Conservation (phyloP, 306 rosid species). For the Alnus glutinosa region DNA sequence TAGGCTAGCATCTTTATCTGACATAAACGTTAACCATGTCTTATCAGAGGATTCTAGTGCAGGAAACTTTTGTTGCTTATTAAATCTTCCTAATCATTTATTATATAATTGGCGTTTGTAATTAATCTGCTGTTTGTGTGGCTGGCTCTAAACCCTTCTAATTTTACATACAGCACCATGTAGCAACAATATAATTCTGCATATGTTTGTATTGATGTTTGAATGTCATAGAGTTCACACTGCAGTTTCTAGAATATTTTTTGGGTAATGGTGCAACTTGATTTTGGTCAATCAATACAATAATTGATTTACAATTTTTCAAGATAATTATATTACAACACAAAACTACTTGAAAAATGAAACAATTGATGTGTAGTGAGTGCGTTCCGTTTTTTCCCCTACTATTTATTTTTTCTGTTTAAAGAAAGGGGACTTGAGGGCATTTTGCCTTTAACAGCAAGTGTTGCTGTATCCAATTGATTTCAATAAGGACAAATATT, state of each 20-base stretch:
- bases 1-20: neutral
- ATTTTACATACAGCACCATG: neutral
- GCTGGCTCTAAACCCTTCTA: neutral
- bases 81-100: neutral
- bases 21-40: neutral
- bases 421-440: neutral
- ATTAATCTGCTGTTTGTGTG: neutral
- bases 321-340: neutral
- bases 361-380: neutral
- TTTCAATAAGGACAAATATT: neutral
- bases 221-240: neutral
- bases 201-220: neutral
- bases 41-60: neutral
- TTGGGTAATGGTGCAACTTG: conserved; percentile 1
- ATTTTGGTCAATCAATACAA: neutral
- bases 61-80: neutral
- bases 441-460: neutral
- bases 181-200: neutral
- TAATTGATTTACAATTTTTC: neutral
- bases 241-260: neutral
- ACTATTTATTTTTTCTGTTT: neutral
- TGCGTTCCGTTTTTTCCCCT: neutral
- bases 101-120: neutral
- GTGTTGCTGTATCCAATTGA: neutral
- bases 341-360: neutral